phyloP scores from a whole-genome alignment of 306 rosid species.

The Vigna radiata region DNA sequence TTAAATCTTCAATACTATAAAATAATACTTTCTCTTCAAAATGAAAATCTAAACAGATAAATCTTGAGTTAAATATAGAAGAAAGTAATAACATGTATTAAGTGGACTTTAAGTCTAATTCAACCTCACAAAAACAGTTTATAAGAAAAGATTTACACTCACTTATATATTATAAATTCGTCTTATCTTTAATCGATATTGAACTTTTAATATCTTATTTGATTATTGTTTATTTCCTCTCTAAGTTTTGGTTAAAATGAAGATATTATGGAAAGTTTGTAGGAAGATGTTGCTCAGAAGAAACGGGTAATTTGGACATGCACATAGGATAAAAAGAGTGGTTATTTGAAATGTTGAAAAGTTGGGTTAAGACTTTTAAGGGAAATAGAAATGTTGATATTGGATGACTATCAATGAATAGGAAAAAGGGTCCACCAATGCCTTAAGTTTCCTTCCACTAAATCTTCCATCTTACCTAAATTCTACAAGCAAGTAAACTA shows the following conservation, averaged over 20 bases:
- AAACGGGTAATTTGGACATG: constrained; percentile 1
- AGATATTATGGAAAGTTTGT: neutral
- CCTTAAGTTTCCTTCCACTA: constrained; percentile 21
- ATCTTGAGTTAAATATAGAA: no score
- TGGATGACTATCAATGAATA: neutral
- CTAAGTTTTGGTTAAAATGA: neutral
- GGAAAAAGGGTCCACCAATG: constrained; percentile 26
- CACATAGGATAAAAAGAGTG: neutral
- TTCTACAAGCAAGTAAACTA: constrained; percentile 28
- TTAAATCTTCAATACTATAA: no score
- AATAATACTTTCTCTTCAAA: no score
- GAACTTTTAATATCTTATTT: no score
- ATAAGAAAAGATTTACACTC: no score
- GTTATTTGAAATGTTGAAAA: constrained; percentile 5
- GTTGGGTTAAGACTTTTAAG: constrained; percentile 10
- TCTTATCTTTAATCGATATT: no score
- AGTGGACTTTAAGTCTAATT: no score
- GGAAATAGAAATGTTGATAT: constrained; percentile 13
- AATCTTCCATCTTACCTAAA: constrained; percentile 21
- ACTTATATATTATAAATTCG: no score
- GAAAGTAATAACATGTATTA: no score
- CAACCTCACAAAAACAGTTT: no score
- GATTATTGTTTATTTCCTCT: neutral
- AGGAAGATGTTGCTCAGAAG: constrained; percentile 12
- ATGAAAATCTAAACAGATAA: no score